Evolutionary conservation across 202 grass and related monocot species (phyloP), one percentile per base, ranked within the genome.

Genomic region (Schoenoplectus tabernaemontani): DNA sequence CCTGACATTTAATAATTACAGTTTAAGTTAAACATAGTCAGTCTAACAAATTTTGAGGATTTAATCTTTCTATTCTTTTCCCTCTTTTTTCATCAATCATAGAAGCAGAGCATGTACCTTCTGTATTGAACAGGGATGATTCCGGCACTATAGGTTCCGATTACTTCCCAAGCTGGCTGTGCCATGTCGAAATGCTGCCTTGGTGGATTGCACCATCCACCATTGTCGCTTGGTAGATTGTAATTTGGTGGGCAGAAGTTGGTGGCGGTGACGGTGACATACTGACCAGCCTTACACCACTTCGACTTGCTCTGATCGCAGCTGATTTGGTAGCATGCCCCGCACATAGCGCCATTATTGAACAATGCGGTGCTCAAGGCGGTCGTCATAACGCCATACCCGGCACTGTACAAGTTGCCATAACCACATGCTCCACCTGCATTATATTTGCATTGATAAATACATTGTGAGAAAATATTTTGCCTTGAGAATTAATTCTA

Each of bases 301-400:
- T n/a, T 8, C 74, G 89, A 92, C 33, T 84, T 85, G 59, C 76
- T 79, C 65, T 87, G 57, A 61, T 44, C 88, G 75, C 93, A 93
- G 72, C 82, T 88, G 82, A 96, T 67, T 82, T 97, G 88, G 88
- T 91, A 97, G 84, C 93, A 97, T 4, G 93, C 86, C 7, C 93
- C 90, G 83, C 93, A 97, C 63, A 83, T 75, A 46, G 23, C 81
- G 4, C 90, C 93, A 0, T 41, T 19, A 88, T 93, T 91, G 88
- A 97, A 97, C 24, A 97, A 83, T 76, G 87, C 93, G 70, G 93
- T 97, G 93, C 93, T 97, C 88, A 97, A 85, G 63, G 93, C 93
- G 47, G 90, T 91, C 73, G 92, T 97, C 79, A 93, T 86, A 78
- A 93, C 85, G 9, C 93, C 90, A 73, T 97, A 97, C 0, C 93